phyloP scores from a whole-genome alignment of 2,329 filamentous ascomycete genomes.

The Phaeophleospora eucalypticola region DNA sequence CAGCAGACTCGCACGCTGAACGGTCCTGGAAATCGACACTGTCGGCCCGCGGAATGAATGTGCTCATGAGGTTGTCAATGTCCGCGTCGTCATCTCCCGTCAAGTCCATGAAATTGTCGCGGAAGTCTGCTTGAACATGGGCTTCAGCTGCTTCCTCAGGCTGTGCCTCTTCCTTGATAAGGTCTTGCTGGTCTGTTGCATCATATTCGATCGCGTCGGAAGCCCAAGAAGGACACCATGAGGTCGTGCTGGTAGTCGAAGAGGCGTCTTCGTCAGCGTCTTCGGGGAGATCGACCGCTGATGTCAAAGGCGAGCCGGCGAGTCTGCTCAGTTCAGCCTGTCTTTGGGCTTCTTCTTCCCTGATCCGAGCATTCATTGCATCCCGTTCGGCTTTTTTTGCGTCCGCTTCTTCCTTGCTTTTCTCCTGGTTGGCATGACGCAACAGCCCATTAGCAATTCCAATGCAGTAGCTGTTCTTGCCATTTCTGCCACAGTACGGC shows the following conservation, averaged over 20 bases:
- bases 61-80: neutral
- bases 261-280: neutral
- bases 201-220: neutral
- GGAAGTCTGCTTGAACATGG: neutral
- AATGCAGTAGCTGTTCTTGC: constrained; percentile 17
- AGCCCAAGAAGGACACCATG: neutral
- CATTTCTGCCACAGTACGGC: constrained; percentile 7
- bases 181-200: neutral
- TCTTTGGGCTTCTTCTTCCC: constrained; percentile 1
- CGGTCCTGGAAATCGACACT: neutral
- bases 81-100: neutral
- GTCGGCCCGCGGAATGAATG: neutral
- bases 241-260: neutral
- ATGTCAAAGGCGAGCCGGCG: neutral
- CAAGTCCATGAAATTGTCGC: neutral
- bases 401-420: constrained; percentile 7
- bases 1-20: neutral
- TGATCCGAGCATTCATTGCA: neutral
- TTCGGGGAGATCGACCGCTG: neutral
- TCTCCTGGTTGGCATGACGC: constrained; percentile 4
- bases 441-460: constrained; percentile 10
- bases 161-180: constrained; percentile 2
- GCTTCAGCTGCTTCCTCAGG: neutral
- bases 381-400: constrained; percentile 10
- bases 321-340: constrained; percentile 3